Base-by-base conservation (phyloP, 441 rosid species). In the Pelargonium australe region DNA sequence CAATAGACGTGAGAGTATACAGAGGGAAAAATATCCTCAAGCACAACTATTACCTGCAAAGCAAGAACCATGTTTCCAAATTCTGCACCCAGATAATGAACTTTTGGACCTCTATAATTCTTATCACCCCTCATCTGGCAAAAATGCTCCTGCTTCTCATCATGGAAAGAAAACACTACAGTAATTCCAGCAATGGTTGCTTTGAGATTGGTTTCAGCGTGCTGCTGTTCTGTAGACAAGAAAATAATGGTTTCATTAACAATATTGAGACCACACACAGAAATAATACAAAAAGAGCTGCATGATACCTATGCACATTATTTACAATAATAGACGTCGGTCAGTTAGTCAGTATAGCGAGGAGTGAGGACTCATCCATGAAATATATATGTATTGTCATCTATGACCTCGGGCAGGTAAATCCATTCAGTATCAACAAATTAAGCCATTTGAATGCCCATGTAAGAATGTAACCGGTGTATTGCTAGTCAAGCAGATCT, bases 21-120 rank as follows among this genome's bases (percentile, higher is more conserved):
- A 70, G 2, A 31, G n/a, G 67, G 71, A 72, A 70, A 55, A 75
- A 31, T 37, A 43, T 68, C 65, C 68, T 45, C 66, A 71, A 74
- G 71, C 69, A 72, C 70, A 72, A 73, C 72, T 70, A 80, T 83
- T 83, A 95, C 99, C 99, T 89, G 89, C 76, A 95, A 74, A 75
- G 71, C 70, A 80, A 90, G 81, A 69, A 75, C 74, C 49, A 89
- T 79, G 68, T 80, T 81, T 74, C 79, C 77, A 83, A 90, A 87
- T 77, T 92, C 91, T 34, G 85, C 89, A 75, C 80, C 94, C 80
- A 91, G 73, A 87, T 79, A 83, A 81, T 87, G 93, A 78, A 76
- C 75, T 67, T 70, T 65, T 13, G 80, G 70, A 73, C 76, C 79
- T 80, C 41, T 64, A 64, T 72, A 69, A 67, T 67, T 79, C 73